These are phyloP conservation scores for Metarhizium sp. DNA, from an alignment of 2,329 filamentous ascomycete genomes.

Conservation along the genomic window DNA sequence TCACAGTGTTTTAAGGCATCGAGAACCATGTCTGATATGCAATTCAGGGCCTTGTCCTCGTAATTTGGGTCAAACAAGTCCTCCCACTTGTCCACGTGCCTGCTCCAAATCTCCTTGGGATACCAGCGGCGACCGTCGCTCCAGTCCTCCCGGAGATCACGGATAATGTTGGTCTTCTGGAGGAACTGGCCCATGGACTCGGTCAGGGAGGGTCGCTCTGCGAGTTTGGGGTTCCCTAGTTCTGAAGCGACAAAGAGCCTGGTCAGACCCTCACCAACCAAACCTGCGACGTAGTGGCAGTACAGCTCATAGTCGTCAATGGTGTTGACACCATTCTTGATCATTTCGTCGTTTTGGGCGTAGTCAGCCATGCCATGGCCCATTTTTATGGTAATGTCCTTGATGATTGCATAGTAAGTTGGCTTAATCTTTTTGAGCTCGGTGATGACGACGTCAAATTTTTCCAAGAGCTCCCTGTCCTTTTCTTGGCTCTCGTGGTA, in stretches of 20 bases:
- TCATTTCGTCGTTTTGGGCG: slow-evolving; percentile 71
- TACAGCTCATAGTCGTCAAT: slow-evolving; percentile 90
- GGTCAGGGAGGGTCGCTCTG: slow-evolving; percentile 69
- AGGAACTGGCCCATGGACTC: slow-evolving; percentile 97
- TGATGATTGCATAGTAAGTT: slow-evolving; percentile 76
- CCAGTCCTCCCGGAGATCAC: slow-evolving; percentile 85
- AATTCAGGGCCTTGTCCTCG: slow-evolving; percentile 68
- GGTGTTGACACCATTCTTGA: slow-evolving; percentile 70
- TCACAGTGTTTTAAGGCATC: slow-evolving; percentile 80
- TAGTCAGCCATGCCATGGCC: slow-evolving; percentile 99
- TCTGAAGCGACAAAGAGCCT: slow-evolving; percentile 80
- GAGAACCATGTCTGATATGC: slow-evolving; percentile 88
- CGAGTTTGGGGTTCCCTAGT: slow-evolving; percentile 76
- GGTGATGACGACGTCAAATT: slow-evolving; percentile 78
- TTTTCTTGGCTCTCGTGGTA: slow-evolving; percentile 89
- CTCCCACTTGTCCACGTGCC: slow-evolving; percentile 82
- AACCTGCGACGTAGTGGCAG: slow-evolving; percentile 95
- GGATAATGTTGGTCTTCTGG: slow-evolving; percentile 98
- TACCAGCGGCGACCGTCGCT: slow-evolving; percentile 86
- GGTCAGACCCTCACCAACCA: slow-evolving; percentile 93
- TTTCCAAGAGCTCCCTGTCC: slow-evolving; percentile 81
- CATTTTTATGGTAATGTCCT: slow-evolving; percentile 90
- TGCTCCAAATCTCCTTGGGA: slow-evolving; percentile 94
- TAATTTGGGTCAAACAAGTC: slow-evolving; percentile 82
- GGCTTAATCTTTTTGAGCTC: slow-evolving; percentile 87